phyloP scores from a whole-genome alignment of 2,329 filamentous ascomycete genomes.

The Cadophora sp. region DNA sequence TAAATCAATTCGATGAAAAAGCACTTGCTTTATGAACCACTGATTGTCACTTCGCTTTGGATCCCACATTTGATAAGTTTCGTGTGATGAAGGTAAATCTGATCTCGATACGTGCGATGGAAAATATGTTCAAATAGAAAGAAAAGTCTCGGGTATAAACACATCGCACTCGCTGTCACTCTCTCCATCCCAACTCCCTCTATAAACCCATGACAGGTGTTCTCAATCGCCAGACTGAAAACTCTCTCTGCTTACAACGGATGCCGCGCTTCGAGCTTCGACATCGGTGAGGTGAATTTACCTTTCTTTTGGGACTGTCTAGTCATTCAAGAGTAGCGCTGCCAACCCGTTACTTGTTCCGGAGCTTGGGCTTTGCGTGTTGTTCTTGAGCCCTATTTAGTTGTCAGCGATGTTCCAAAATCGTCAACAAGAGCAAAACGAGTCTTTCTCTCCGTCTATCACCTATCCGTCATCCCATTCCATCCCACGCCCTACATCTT shows the following conservation, averaged over 20 bases:
- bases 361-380: not conserved
- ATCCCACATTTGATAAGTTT: too few species aligned
- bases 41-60: too few species aligned
- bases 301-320: not conserved
- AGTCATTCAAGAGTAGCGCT: not conserved
- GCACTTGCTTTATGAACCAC: too few species aligned
- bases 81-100: too few species aligned
- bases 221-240: too few species aligned
- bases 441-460: too few species aligned
- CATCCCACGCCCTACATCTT: not conserved
- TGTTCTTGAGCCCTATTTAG: conserved; percentile 10
- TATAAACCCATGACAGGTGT: too few species aligned
- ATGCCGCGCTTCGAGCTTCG: not conserved
- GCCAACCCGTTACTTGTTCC: not conserved
- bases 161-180: not conserved
- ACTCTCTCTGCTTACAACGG: too few species aligned
- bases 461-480: not conserved
- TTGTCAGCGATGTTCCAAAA: not conserved
- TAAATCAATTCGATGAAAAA: too few species aligned
- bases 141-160: not conserved
- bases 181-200: too few species aligned
- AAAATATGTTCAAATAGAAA: not conserved
- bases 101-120: not conserved
- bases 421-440: too few species aligned
- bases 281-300: not conserved